These are phyloP conservation scores for Nymphaea thermarum DNA, from an alignment of 164 flowering plant species.

Conservation along the genomic window DNA sequence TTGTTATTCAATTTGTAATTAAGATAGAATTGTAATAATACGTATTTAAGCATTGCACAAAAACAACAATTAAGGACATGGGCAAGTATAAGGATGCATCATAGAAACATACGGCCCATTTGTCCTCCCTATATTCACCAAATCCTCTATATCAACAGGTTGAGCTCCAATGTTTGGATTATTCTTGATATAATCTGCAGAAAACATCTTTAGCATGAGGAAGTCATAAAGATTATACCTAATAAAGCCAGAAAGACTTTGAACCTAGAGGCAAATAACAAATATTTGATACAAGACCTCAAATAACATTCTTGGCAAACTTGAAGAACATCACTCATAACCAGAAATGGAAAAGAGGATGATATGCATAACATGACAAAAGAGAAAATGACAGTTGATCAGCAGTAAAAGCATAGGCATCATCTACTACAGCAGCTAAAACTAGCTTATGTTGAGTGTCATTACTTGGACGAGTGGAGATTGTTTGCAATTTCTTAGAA, in stretches of 20 bases:
- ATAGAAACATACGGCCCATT: constrained; percentile 70
- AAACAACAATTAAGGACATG: too few relatives aligned
- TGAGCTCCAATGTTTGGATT: constrained; percentile 77
- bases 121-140: constrained; percentile 75
- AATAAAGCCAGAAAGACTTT: not conserved
- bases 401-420: too few relatives aligned
- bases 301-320: not conserved
- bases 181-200: constrained; percentile 46
- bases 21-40: not conserved
- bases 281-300: not conserved
- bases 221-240: too few relatives aligned
- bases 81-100: not conserved
- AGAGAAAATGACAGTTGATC: too few relatives aligned
- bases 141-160: constrained; percentile 94
- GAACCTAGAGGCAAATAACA: not conserved
- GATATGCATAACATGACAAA: too few relatives aligned
- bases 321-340: too few relatives aligned
- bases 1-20: not conserved
- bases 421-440: too few relatives aligned
- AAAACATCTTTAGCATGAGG: not conserved
- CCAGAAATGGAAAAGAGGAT: too few relatives aligned
- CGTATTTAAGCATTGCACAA: too few relatives aligned
- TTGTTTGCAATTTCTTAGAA: too few relatives aligned
- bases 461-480: too few relatives aligned
- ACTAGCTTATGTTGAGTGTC: too few relatives aligned